Conservation (phyloP, 2,329 filamentous ascomycete genomes). For the Lizonia empirigonia region DNA sequence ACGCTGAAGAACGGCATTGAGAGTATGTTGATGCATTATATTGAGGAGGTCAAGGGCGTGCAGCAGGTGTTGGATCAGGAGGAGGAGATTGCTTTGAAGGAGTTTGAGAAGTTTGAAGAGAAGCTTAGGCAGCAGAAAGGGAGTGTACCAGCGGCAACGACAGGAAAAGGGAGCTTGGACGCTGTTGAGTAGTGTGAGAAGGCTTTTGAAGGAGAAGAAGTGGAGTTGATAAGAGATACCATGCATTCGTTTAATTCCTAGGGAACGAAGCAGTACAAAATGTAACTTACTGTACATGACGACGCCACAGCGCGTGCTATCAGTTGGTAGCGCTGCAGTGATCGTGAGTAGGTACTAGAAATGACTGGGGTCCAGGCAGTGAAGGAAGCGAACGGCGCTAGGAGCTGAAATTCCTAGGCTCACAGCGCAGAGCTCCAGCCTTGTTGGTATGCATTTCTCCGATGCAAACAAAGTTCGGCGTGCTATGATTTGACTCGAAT, state of each 20-base stretch:
- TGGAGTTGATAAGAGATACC: constrained; percentile 1
- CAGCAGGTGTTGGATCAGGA: constrained; percentile 89
- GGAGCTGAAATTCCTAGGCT: no score
- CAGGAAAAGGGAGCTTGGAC: constrained; percentile 60
- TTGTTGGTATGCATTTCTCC: no score
- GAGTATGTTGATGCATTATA: constrained; percentile 92
- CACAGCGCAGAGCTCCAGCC: no score
- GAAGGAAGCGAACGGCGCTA: no score
- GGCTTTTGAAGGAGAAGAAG: neutral
- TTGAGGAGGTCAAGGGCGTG: constrained; percentile 93
- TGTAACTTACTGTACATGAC: no score
- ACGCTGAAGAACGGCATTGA: constrained; percentile 98
- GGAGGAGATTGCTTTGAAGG: constrained; percentile 82
- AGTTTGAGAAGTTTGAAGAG: constrained; percentile 96
- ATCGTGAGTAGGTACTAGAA: neutral
- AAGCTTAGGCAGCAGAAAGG: constrained; percentile 69
- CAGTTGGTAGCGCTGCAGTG: neutral
- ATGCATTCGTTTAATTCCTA: neutral
- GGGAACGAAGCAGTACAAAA: neutral
- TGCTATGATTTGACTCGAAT: no score
- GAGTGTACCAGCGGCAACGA: constrained; percentile 55
- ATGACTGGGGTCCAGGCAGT: no score
- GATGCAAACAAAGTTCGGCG: no score
- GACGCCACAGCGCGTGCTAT: neutral
- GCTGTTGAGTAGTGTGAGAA: constrained; percentile 1